A percentile compares a stretch with the other conserved stretches of the same genome.
Evolutionary conservation across 495 filamentous ascomycete species (phyloP).

Genomic region (Cairneyella variabilis): DNA sequence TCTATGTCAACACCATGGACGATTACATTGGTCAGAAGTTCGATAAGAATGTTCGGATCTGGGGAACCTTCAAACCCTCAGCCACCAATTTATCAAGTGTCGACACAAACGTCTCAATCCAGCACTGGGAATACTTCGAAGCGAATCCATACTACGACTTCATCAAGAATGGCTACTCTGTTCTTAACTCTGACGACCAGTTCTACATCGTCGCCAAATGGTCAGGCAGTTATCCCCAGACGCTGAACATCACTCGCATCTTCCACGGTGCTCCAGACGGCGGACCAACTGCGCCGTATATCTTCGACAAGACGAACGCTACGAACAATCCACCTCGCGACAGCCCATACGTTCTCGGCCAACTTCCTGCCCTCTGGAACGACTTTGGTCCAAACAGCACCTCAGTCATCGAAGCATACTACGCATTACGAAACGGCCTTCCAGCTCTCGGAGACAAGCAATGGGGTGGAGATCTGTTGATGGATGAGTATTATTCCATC

Average conservation of each 20-base stretch:
- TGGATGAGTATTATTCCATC: constrained; percentile 34
- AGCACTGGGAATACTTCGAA: constrained; percentile 45
- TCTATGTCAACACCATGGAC: constrained; percentile 45
- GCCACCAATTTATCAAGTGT: constrained; percentile 38
- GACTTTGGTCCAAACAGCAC: constrained; percentile 47
- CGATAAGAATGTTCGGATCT: constrained; percentile 44
- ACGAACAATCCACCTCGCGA: constrained; percentile 40
- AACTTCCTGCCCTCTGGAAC: constrained; percentile 46
- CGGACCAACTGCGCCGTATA: constrained; percentile 37
- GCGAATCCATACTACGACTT: constrained; percentile 45
- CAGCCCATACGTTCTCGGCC: constrained; percentile 39
- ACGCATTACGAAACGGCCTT: constrained; percentile 42
- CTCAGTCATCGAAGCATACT: constrained; percentile 44
- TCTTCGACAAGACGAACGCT: constrained; percentile 42
- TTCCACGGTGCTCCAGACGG: constrained; percentile 43
- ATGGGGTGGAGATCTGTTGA: constrained; percentile 45
- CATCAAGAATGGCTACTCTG: constrained; percentile 45
- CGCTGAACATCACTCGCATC: constrained; percentile 35
- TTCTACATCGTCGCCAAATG: constrained; percentile 47
- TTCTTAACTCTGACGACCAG: constrained; percentile 49
- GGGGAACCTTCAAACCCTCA: constrained; percentile 48
- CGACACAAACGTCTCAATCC: constrained; percentile 39
- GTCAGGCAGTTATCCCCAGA: constrained; percentile 40
- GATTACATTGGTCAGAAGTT: constrained; percentile 36
- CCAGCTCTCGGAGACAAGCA: constrained; percentile 52